Conservation (phyloP, 768 basidiomycete genomes). For the Russula abietina region DNA sequence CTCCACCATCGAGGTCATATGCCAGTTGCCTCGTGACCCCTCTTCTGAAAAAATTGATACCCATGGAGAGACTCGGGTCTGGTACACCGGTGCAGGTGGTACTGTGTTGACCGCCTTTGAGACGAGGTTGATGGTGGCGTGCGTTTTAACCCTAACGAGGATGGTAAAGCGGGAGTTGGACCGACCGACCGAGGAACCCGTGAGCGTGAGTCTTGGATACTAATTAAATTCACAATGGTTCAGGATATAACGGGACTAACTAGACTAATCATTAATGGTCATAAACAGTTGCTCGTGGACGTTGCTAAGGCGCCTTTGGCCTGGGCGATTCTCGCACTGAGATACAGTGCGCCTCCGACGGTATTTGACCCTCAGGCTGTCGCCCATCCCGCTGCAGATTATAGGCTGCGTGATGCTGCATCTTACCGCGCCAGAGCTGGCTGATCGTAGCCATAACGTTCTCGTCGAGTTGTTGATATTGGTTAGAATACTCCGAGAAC, state of each 20-base stretch:
- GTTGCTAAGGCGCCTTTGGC: conserved; percentile 60
- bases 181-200: conserved; percentile 30
- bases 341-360: conserved; percentile 50
- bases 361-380: neutral
- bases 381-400: conserved; percentile 38
- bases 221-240: neutral
- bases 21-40: conserved; percentile 61
- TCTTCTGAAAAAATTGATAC: conserved; percentile 57
- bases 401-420: conserved; percentile 45
- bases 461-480: too few relatives aligned
- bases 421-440: conserved; percentile 67
- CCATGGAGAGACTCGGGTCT: conserved; percentile 46
- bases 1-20: conserved; percentile 50
- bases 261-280: neutral
- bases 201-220: neutral
- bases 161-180: conserved; percentile 54
- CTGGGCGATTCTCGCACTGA: conserved; percentile 39
- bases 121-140: conserved; percentile 60
- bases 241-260: conserved; percentile 48
- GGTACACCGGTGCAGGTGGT: conserved; percentile 58
- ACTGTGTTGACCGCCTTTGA: conserved; percentile 56
- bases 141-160: conserved; percentile 45
- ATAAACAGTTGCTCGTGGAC: conserved; percentile 57
- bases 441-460: conserved; percentile 37
- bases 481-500: too few relatives aligned